Conservation (phyloP, 208 protist genomes). For the Endotrypanum monterogeii region DNA sequence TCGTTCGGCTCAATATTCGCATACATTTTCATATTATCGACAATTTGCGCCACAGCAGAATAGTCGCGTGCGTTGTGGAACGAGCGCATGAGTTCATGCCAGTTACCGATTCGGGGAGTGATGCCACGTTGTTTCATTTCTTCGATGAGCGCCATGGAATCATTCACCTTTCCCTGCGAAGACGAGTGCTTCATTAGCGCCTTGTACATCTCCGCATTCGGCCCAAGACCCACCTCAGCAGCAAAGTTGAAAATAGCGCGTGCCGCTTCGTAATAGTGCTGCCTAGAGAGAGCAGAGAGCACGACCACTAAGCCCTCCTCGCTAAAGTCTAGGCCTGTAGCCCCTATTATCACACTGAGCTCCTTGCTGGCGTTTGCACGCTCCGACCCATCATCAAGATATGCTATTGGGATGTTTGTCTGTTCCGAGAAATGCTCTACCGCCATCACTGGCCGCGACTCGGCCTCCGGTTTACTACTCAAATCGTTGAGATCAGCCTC, state of each 20-base stretch:
- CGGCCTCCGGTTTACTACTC: neutral
- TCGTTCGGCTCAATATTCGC: constrained; percentile 93
- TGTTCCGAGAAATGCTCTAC: constrained; percentile 52
- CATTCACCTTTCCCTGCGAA: constrained; percentile 59
- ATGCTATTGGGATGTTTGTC: constrained; percentile 75
- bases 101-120: constrained; percentile 90
- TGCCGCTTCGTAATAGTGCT: constrained; percentile 63
- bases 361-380: constrained; percentile 77
- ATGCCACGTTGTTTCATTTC: constrained; percentile 89
- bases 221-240: constrained; percentile 62
- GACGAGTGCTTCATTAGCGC: constrained; percentile 79
- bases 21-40: constrained; percentile 93
- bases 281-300: constrained; percentile 66
- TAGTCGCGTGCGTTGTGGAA: constrained; percentile 88
- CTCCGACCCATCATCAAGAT: constrained; percentile 85
- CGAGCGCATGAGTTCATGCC: constrained; percentile 89
- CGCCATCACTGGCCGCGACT: constrained; percentile 22
- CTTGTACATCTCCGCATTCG: constrained; percentile 82
- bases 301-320: constrained; percentile 78
- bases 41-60: constrained; percentile 76
- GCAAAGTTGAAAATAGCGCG: constrained; percentile 80
- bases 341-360: constrained; percentile 63
- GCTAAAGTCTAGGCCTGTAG: constrained; percentile 72
- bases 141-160: constrained; percentile 82
- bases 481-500: constrained; percentile 36